Evolutionary conservation across 371 early-diverging fungal species (phyloP), one percentile per base, ranked within the genome.

Genomic region (Actinomucor elegans): DNA sequence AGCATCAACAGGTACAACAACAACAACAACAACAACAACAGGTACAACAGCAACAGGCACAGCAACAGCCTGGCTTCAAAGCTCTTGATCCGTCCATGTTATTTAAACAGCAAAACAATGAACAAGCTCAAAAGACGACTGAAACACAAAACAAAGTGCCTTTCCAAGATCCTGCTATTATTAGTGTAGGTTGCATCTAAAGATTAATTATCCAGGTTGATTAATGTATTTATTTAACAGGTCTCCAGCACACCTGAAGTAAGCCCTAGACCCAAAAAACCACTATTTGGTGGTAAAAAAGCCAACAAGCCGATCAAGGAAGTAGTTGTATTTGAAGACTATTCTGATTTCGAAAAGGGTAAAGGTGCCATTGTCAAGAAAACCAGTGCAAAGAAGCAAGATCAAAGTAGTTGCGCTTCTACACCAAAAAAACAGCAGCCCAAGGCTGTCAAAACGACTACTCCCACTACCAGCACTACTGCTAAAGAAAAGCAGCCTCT

Each of bases 141-240:
- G 12, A 18, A 2, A 21, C 40, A 26, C 23, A 15, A 11, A 33
- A 17, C 26, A 24, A 45, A 27, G 5, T n/a, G 1, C 40, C 49
- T 14, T 52, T 59, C 29, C 50, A 59, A 40, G 66, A 66, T 41
- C 66, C 66, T 42, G 66, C 66, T 17, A 66, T 66, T 29, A 41
- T 66, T 37, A 60, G 61, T 44, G 61, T n/a, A n/a, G n/a, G n/a
- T n/a, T n/a, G n/a, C n/a, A n/a, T n/a, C n/a, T n/a, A n/a, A n/a
- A n/a, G n/a, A 47, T 51, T 29, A 47, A 24, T 41, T 33, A 32
- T 31, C 26, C 17, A n/a, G n/a, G n/a, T 41, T 37, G 12, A 10
- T 41, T 29, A 12, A 5, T 36, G 8, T 20, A 11, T 5, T 28
- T 12, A 18, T 33, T 17, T n/a, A 8, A 14, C n/a, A n/a, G n/a